Evolutionary conservation across 768 basidiomycete species (phyloP).

Genomic region (Phanerochaete carnosa): DNA sequence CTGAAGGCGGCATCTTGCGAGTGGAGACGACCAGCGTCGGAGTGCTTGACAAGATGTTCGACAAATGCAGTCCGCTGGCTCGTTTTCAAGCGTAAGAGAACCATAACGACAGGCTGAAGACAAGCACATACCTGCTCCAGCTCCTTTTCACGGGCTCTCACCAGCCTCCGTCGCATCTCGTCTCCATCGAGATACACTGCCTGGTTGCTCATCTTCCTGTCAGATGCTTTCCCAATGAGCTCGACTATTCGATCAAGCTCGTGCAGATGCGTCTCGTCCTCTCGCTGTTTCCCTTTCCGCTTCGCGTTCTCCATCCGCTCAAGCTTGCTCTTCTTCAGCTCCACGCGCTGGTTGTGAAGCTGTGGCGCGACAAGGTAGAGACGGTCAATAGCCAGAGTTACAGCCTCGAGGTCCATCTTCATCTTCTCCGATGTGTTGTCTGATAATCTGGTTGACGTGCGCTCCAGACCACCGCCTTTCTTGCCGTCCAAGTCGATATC

Average conservation of each 20-base stretch:
- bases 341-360: conserved; percentile 89
- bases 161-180: conserved; percentile 64
- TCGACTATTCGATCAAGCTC: conserved; percentile 71
- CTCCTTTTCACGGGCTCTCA: conserved; percentile 54
- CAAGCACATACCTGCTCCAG: conserved; percentile 52
- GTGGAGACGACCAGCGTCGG: conserved; percentile 69
- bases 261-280: conserved; percentile 32
- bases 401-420: conserved; percentile 78
- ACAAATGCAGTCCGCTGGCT: conserved; percentile 73
- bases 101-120: background rate
- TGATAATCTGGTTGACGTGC: conserved; percentile 1
- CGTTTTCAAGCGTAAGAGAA: conserved; percentile 6
- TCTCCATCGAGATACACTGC: conserved; percentile 35
- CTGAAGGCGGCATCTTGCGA: conserved; percentile 73
- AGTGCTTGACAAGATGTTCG: conserved; percentile 67
- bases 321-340: conserved; percentile 69
- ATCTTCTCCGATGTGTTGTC: conserved; percentile 64
- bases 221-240: conserved; percentile 65
- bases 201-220: conserved; percentile 39
- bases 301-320: conserved; percentile 70
- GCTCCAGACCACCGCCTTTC: background rate
- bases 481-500: background rate
- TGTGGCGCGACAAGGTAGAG: conserved; percentile 86
- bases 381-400: conserved; percentile 87
- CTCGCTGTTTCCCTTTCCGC: conserved; percentile 46